A percentile compares a stretch with the other conserved stretches of the same genome.
phyloP scores from a whole-genome alignment of 495 filamentous ascomycete genomes.

The Xylaria scruposa region DNA sequence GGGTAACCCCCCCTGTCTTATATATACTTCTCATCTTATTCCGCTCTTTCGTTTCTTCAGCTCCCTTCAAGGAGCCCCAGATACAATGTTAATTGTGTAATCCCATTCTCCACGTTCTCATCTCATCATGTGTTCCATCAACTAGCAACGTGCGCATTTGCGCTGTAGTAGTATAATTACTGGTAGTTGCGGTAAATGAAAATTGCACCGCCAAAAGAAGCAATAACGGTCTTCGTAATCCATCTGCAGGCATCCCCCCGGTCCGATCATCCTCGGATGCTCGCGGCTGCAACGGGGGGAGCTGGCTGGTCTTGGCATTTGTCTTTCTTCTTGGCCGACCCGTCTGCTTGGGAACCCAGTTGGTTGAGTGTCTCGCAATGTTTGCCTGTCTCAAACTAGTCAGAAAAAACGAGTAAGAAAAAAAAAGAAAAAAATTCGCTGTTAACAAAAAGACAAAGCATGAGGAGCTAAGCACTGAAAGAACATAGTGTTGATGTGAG shows the following conservation, averaged over 20 bases:
- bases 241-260: slow-evolving; percentile 26
- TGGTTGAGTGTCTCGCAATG: neutral
- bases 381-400: neutral
- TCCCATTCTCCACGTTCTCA: neutral
- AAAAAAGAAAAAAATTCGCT: no score
- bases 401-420: neutral
- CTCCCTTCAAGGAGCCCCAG: neutral
- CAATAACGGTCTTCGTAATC: slow-evolving; percentile 31
- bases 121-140: neutral
- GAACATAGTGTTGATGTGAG: neutral
- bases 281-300: slow-evolving; percentile 25
- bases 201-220: slow-evolving; percentile 24
- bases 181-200: slow-evolving; percentile 6
- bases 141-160: neutral
- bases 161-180: neutral
- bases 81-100: neutral
- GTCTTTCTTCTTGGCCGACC: slow-evolving; percentile 17
- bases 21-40: neutral
- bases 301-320: slow-evolving; percentile 23
- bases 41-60: neutral
- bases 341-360: slow-evolving; percentile 19
- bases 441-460: neutral
- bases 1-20: neutral
- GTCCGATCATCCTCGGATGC: slow-evolving; percentile 21
- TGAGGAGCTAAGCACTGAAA: neutral